Evolutionary conservation across 106 monocot species (phyloP).

Genomic region (Acorus calamus): DNA sequence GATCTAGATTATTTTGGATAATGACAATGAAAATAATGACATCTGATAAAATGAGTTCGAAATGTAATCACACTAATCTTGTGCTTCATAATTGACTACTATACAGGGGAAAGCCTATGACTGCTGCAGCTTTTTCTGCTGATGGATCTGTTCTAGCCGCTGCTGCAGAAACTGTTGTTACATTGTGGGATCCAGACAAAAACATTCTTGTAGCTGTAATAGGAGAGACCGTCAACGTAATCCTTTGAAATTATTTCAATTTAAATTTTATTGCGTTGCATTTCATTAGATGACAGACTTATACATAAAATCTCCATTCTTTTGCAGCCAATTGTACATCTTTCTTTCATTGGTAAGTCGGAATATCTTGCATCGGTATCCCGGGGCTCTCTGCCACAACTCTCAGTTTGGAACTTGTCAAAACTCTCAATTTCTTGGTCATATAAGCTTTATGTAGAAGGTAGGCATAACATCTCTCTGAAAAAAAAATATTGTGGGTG

Average conservation of each 20-base stretch:
- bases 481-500: too few relatives aligned
- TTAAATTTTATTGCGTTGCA: neutral
- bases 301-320: neutral
- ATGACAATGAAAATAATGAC: too few relatives aligned
- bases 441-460: constrained; percentile 68
- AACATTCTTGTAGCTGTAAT: constrained; percentile 80
- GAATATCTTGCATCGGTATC: constrained; percentile 60
- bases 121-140: constrained; percentile 81
- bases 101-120: constrained; percentile 77
- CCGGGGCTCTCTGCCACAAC: constrained; percentile 45
- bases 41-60: too few relatives aligned
- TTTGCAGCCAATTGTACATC: constrained; percentile 63
- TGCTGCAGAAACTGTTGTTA: constrained; percentile 69
- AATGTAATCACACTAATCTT: too few relatives aligned
- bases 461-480: constrained; percentile 16
- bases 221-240: constrained; percentile 57
- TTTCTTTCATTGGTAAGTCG: constrained; percentile 62
- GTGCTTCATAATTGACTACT: too few relatives aligned
- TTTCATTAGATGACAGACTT: too few relatives aligned
- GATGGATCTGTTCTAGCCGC: constrained; percentile 94
- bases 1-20: too few relatives aligned
- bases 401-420: constrained; percentile 67
- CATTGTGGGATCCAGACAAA: constrained; percentile 82
- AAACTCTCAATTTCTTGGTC: constrained; percentile 72
- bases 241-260: neutral